Percentiles rank a stretch among this genome's conserved stretches.
Evolutionary conservation across 768 basidiomycete genomes (phyloP).

Genomic region (Trametopsis cervina): DNA sequence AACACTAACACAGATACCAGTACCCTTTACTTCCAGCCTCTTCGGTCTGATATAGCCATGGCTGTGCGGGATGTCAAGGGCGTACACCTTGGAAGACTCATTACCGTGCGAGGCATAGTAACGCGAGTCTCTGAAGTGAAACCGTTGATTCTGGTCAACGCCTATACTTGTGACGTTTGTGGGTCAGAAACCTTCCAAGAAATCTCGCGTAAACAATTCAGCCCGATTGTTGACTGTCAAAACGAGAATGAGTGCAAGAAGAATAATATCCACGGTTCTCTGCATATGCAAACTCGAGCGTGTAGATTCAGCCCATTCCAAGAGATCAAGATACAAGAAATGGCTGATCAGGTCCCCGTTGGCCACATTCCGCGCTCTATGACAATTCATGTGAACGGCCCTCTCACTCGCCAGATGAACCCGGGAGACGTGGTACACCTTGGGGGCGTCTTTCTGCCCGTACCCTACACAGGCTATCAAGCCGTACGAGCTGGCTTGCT

Average conservation of each 20-base stretch:
- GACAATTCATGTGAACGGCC: conserved; percentile 93
- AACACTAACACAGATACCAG: conserved; percentile 34
- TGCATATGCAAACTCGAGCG: conserved; percentile 98
- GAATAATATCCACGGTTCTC: conserved; percentile 80
- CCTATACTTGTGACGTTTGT: conserved; percentile 97
- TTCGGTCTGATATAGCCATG: conserved; percentile 65
- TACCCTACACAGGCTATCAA: conserved; percentile 96
- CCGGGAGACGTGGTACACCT: conserved; percentile 95
- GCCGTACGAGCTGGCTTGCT: conserved; percentile 94
- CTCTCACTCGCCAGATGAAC: conserved; percentile 82
- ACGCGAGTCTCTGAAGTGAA: conserved; percentile 99
- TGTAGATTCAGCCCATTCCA: conserved; percentile 98
- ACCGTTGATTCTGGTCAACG: conserved; percentile 93
- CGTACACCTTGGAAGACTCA: conserved; percentile 79
- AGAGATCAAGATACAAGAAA: conserved; percentile 97
- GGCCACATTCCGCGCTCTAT: conserved; percentile 98
- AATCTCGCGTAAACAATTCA: conserved; percentile 86
- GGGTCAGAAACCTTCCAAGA: conserved; percentile 99
- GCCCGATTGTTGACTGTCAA: conserved; percentile 83
- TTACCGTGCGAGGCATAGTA: conserved; percentile 96
- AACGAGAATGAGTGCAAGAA: conserved; percentile 80
- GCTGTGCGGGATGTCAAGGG: conserved; percentile 93
- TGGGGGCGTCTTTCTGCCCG: conserved; percentile 95
- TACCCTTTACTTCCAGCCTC: conserved; percentile 90
- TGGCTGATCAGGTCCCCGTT: conserved; percentile 99